Evolutionary conservation across 768 basidiomycete species (phyloP).

Genomic region (Hydnomerulius pinastri): DNA sequence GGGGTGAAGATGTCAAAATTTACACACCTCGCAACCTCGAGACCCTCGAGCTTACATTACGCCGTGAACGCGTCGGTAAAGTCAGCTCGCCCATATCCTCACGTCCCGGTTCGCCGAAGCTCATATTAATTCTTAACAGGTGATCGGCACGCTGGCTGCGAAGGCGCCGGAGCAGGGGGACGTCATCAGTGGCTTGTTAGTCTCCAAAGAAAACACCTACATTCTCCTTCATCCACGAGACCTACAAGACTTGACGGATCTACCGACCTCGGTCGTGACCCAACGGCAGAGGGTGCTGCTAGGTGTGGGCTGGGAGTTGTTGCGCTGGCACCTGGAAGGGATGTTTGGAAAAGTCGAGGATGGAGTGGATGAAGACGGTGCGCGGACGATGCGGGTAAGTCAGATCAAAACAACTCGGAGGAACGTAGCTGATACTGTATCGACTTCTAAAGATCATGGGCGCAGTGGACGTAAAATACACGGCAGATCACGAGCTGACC

Average conservation of each 20-base stretch:
- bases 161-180: constrained; percentile 69
- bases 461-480: constrained; percentile 78
- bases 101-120: background rate
- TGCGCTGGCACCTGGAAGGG: constrained; percentile 95
- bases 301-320: constrained; percentile 85
- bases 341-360: constrained; percentile 86
- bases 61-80: constrained; percentile 88
- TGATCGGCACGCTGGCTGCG: constrained; percentile 85
- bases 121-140: constrained; percentile 47
- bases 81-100: constrained; percentile 40
- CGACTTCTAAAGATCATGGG: constrained; percentile 77
- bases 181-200: constrained; percentile 77
- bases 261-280: constrained; percentile 79
- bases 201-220: constrained; percentile 92
- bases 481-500: constrained; percentile 70
- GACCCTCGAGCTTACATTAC: constrained; percentile 80
- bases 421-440: background rate
- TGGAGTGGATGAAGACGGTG: constrained; percentile 60
- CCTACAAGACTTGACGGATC: constrained; percentile 83
- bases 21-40: constrained; percentile 93
- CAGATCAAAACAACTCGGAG: constrained; percentile 2
- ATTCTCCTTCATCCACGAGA: constrained; percentile 91
- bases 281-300: constrained; percentile 83
- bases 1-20: constrained; percentile 90
- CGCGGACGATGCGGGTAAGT: constrained; percentile 67